phyloP scores from a whole-genome alignment of 768 basidiomycete genomes.

The Boletus patriciae region DNA sequence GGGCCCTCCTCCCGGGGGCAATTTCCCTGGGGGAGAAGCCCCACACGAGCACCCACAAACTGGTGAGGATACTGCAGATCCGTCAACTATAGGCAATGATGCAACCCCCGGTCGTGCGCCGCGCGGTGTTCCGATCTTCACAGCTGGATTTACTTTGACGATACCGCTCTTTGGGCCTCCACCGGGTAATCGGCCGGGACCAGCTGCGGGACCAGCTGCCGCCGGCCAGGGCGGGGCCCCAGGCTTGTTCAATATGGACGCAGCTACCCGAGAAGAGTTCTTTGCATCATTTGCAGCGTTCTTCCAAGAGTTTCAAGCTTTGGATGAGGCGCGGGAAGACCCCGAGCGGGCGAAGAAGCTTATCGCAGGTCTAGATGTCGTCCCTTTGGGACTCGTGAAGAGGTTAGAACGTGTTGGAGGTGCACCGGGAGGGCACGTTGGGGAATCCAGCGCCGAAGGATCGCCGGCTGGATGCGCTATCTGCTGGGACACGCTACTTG shows the following conservation, averaged over 20 bases:
- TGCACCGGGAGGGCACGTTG: conserved; percentile 35
- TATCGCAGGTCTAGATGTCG: conserved; percentile 61
- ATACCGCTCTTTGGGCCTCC: conserved; percentile 33
- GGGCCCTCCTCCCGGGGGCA: conserved; percentile 7
- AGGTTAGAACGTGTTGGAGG: conserved; percentile 55
- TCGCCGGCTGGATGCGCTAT: conserved; percentile 58
- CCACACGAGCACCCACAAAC: conserved; percentile 25
- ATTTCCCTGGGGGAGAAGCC: conserved; percentile 16
- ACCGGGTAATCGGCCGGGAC: conserved; percentile 7
- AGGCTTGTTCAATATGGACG: conserved; percentile 20
- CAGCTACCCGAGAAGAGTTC: conserved; percentile 23
- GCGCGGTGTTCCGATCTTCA: conserved; percentile 23
- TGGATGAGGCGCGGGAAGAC: conserved; percentile 51
- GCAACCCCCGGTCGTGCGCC: conserved; percentile 22
- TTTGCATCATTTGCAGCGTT: conserved; percentile 29
- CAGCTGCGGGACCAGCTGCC: conserved; percentile 3
- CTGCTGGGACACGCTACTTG: conserved; percentile 71
- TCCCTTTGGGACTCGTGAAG: conserved; percentile 64
- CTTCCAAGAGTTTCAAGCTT: conserved; percentile 27
- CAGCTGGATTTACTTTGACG: conserved; percentile 37
- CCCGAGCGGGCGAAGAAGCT: conserved; percentile 66
- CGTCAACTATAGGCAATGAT: conserved; percentile 22
- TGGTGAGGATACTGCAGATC: conserved; percentile 29
- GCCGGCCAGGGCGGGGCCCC: conserved; percentile 3
- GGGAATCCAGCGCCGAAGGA: conserved; percentile 35